phyloP scores from a whole-genome alignment of 2,329 filamentous ascomycete species.

The Hymenoscyphus occultus region DNA sequence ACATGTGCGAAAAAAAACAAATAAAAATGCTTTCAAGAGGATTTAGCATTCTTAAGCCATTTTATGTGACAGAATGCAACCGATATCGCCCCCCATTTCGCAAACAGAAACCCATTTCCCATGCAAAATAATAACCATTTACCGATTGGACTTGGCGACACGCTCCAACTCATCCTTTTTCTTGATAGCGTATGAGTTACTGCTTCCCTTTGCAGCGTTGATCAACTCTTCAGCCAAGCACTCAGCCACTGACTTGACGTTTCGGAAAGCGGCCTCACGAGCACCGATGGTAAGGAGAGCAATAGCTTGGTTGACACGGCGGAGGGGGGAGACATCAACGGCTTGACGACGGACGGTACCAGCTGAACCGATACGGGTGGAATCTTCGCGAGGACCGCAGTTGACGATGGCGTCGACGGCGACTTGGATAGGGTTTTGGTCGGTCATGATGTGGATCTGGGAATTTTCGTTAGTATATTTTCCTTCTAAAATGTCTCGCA shows the following conservation, averaged over 20 bases:
- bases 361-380: constrained; percentile 97
- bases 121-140: constrained; percentile 52
- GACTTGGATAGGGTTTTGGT: constrained; percentile 99
- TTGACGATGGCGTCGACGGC: constrained; percentile 99
- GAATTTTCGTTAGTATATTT: constrained; percentile 23
- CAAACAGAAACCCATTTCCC: constrained; percentile 36
- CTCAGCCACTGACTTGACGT: constrained; percentile 99
- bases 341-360: constrained; percentile 99
- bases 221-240: constrained; percentile 99
- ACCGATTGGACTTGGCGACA: constrained; percentile 99
- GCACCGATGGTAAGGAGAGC: constrained; percentile 98
- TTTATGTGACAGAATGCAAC: constrained; percentile 37
- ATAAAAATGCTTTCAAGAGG: constrained; percentile 12
- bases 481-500: constrained; percentile 12
- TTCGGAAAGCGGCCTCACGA: constrained; percentile 98
- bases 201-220: constrained; percentile 99
- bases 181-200: constrained; percentile 99
- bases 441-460: constrained; percentile 99
- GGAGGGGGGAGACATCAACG: constrained; percentile 99
- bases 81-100: constrained; percentile 32
- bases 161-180: constrained; percentile 99
- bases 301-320: constrained; percentile 99
- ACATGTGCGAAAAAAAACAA: not conserved
- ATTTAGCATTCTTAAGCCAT: constrained; percentile 23
- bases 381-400: constrained; percentile 99